A percentile compares a stretch with the other conserved stretches of the same genome.
These are phyloP conservation scores for Drechslerella stenobrocha DNA, from an alignment of 2,329 filamentous ascomycete genomes.

Conservation along the genomic window DNA sequence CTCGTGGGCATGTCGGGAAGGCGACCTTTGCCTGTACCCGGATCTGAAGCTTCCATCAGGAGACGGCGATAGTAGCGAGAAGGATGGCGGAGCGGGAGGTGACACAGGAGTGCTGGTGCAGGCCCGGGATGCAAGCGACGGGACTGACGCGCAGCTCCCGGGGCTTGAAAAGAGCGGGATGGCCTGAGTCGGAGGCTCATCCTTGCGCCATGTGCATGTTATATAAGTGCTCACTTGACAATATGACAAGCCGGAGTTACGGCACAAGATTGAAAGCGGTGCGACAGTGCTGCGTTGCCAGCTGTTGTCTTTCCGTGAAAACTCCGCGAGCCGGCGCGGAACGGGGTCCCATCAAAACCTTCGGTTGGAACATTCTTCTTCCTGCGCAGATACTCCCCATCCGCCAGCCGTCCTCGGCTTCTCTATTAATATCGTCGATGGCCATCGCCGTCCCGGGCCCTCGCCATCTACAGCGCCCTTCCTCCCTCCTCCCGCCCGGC, in stretches of 20 bases:
- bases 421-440: too few species aligned
- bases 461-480: too few species aligned
- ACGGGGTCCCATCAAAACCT: constrained; percentile 11
- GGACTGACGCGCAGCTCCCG: constrained; percentile 3
- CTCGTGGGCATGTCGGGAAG: constrained; percentile 55
- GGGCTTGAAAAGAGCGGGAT: not conserved
- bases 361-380: constrained; percentile 28
- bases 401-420: too few species aligned
- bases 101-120: not conserved
- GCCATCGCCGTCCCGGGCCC: too few species aligned
- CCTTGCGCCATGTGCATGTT: too few species aligned
- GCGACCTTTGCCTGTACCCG: constrained; percentile 41
- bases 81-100: constrained; percentile 6
- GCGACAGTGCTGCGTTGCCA: constrained; percentile 37
- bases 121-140: constrained; percentile 7
- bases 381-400: not conserved
- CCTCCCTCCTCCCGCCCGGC: too few species aligned
- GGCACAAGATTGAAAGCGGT: too few species aligned
- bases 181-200: not conserved
- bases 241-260: too few species aligned
- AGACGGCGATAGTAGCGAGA: constrained; percentile 3
- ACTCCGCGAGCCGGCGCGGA: constrained; percentile 20
- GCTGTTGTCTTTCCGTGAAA: constrained; percentile 29
- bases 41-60: constrained; percentile 29
- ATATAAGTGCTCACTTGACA: too few species aligned